These are phyloP conservation scores for Aphanomyces astaci DNA, from an alignment of 352 stramenopile genomes.

Conservation along the genomic window DNA sequence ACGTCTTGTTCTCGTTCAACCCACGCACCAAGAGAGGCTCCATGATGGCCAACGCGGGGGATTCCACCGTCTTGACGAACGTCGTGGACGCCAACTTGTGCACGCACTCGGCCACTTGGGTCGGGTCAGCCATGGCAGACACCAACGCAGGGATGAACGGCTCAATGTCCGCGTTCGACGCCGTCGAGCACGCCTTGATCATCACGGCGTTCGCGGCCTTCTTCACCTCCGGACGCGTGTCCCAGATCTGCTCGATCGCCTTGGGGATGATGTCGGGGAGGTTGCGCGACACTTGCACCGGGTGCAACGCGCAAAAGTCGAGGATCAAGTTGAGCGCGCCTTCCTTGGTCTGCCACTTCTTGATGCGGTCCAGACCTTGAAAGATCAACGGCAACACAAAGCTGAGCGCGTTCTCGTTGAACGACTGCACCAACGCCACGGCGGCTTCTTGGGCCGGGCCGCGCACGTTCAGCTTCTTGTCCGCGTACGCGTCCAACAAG, in stretches of 20 bases:
- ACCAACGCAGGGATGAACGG: constrained; percentile 97
- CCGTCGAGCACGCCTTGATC: constrained; percentile 92
- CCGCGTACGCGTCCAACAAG: constrained; percentile 69
- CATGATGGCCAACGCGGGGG: constrained; percentile 94
- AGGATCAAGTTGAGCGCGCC: constrained; percentile 91
- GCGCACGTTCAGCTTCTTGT: constrained; percentile 77
- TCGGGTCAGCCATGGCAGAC: constrained; percentile 94
- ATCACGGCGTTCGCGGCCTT: constrained; percentile 90
- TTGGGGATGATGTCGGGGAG: constrained; percentile 96
- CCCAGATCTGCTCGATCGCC: constrained; percentile 97
- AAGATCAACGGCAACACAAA: constrained; percentile 90
- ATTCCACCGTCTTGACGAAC: constrained; percentile 98
- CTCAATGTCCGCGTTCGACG: constrained; percentile 99
- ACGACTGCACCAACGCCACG: constrained; percentile 69
- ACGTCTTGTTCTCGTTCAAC: constrained; percentile 92
- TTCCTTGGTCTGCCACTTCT: constrained; percentile 98
- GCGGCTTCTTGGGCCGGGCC: constrained; percentile 60
- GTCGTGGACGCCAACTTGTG: constrained; percentile 98
- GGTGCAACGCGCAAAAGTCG: constrained; percentile 86
- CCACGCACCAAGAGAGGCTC: constrained; percentile 94
- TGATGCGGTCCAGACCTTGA: constrained; percentile 63
- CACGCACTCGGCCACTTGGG: constrained; percentile 97
- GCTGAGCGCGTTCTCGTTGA: constrained; percentile 84
- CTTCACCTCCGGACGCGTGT: constrained; percentile 98
- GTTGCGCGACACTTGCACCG: constrained; percentile 91